Evolutionary conservation across 768 basidiomycete genomes (phyloP).

Genomic region (Hericium coralloides): DNA sequence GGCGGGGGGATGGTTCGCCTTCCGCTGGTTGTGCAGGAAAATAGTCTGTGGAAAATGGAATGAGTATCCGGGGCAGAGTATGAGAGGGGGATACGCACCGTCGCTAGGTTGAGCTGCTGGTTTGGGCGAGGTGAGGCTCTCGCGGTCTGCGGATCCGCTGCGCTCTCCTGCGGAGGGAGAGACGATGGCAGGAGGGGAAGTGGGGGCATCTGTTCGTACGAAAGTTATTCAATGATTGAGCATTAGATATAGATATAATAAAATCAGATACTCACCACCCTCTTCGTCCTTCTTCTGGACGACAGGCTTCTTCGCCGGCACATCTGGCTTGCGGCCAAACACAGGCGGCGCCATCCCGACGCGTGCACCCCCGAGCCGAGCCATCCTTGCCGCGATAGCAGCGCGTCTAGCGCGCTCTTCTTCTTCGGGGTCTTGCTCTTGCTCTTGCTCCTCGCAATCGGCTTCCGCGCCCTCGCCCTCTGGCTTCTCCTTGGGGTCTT

Average conservation of each 20-base stretch:
- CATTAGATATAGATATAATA: background rate
- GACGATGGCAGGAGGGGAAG: background rate
- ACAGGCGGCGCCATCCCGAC: slow-evolving; percentile 74
- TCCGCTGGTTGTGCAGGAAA: background rate
- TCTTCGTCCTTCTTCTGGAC: slow-evolving; percentile 13
- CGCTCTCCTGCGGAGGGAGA: too few species aligned
- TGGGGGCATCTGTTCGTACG: background rate
- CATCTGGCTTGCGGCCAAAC: slow-evolving; percentile 47
- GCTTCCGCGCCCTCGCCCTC: slow-evolving; percentile 7
- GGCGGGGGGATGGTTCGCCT: background rate
- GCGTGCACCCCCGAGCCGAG: slow-evolving; percentile 78
- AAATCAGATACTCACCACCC: background rate
- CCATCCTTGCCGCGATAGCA: slow-evolving; percentile 89
- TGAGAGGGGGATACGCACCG: background rate
- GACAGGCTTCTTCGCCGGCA: slow-evolving; percentile 18
- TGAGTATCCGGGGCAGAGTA: background rate
- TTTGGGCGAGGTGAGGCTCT: background rate
- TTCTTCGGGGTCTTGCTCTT: slow-evolving; percentile 45
- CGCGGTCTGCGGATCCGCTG: too few species aligned
- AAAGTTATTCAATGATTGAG: too few species aligned
- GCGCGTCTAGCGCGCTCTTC: slow-evolving; percentile 76
- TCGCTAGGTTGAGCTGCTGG: background rate
- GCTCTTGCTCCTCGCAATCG: slow-evolving; percentile 24
- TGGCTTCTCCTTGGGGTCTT: background rate
- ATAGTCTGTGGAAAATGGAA: slow-evolving; percentile 3